Conservation (phyloP, 306 rosid genomes). For the Castanospermum australe region DNA sequence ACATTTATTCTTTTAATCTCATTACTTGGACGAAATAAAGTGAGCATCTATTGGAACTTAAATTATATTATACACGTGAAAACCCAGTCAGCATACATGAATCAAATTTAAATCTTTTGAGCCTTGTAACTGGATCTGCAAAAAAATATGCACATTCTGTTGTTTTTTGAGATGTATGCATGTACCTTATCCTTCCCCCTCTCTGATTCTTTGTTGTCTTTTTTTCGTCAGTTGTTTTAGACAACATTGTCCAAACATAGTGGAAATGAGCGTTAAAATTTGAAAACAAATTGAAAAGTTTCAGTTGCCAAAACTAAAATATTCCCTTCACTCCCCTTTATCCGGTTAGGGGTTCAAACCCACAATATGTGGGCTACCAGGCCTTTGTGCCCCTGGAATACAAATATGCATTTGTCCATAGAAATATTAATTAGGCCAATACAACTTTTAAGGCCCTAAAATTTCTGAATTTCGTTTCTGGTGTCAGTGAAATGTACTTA, state of each 20-base stretch:
- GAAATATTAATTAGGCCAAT: no score
- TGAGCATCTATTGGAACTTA: not conserved
- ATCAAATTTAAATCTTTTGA: not conserved
- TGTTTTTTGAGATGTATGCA: not conserved
- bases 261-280: not conserved
- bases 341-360: not conserved
- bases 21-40: not conserved
- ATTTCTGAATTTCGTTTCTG: constrained; percentile 2
- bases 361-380: not conserved
- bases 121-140: not conserved
- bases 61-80: not conserved
- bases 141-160: not conserved
- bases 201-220: not conserved
- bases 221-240: not conserved
- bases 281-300: not conserved
- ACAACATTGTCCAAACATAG: not conserved
- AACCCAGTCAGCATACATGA: not conserved
- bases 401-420: no score
- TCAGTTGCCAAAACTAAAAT: not conserved
- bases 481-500: not conserved
- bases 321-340: not conserved
- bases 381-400: not conserved
- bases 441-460: not conserved
- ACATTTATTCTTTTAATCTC: not conserved
- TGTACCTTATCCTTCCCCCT: not conserved